These are phyloP conservation scores for Spergularia bocconei DNA, from an alignment of 148 eudicot species.

Conservation along the genomic window DNA sequence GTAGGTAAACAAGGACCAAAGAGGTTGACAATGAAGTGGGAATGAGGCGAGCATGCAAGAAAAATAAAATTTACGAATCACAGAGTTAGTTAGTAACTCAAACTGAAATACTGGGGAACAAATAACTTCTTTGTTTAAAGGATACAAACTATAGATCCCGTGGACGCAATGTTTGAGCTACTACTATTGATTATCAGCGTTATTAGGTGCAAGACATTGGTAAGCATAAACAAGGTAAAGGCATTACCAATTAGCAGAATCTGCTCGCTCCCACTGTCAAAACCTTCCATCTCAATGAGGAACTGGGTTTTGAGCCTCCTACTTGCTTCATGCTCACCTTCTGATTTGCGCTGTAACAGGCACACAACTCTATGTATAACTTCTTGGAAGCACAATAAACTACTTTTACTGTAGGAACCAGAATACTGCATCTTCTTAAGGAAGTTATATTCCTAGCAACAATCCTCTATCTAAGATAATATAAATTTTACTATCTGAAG, in stretches of 20 bases:
- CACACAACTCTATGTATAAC: slow-evolving; percentile 15
- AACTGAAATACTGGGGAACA: too few species aligned
- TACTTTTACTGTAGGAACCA: slow-evolving; percentile 1
- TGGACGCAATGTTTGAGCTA: neutral
- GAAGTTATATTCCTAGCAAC: neutral
- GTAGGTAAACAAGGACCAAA: neutral
- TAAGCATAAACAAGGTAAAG: neutral
- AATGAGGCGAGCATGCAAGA: neutral
- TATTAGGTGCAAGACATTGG: neutral
- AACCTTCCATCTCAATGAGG: slow-evolving; percentile 99
- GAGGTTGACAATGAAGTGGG: neutral
- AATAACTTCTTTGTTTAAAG: too few species aligned
- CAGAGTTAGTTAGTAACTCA: too few species aligned
- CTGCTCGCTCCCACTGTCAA: slow-evolving; percentile 88
- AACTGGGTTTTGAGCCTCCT: slow-evolving; percentile 97
- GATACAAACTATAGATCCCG: too few species aligned
- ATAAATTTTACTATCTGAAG: neutral
- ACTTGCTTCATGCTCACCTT: slow-evolving; percentile 98
- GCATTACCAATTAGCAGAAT: slow-evolving; percentile 81
- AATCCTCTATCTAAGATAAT: neutral
- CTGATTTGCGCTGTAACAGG: slow-evolving; percentile 87
- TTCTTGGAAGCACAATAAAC: slow-evolving; percentile 9
- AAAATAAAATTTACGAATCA: neutral
- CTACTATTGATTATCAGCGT: neutral
- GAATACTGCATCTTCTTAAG: slow-evolving; percentile 5